Percentiles rank a stretch among this genome's conserved stretches.
phyloP scores from a whole-genome alignment of 257 asterid genomes.

The Solanum dulcamara region DNA sequence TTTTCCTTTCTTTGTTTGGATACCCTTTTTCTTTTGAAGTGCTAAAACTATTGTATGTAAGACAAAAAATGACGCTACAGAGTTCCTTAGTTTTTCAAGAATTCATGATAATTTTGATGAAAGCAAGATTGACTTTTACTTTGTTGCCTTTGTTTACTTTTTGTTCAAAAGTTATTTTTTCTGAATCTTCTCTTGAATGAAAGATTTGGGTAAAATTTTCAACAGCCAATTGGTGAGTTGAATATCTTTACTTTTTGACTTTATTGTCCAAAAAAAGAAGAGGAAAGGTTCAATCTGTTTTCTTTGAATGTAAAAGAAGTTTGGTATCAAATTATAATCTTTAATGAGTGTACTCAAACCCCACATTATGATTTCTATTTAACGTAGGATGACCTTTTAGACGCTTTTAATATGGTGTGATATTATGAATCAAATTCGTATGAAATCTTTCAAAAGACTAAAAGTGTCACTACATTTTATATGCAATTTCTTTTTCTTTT shows the following conservation, averaged over 20 bases:
- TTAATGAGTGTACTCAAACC: not conserved
- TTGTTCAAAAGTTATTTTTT: not conserved
- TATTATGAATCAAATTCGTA: not conserved
- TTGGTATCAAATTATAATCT: not conserved
- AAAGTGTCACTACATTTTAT: not conserved
- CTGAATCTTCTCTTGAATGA: not conserved
- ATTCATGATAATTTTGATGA: not conserved
- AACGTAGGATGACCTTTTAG: not conserved
- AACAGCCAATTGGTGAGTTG: not conserved
- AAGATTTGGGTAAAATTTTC: not conserved
- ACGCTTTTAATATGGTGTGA: fast-evolving
- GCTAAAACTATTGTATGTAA: not conserved
- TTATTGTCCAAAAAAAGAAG: not conserved
- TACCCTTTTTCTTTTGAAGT: not conserved
- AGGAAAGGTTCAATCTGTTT: not conserved
- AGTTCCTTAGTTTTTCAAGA: not conserved
- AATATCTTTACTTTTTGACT: not conserved
- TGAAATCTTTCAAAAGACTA: fast-evolving
- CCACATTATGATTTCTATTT: not conserved
- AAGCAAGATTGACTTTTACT: not conserved
- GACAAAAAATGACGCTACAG: not conserved
- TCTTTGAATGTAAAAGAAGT: not conserved
- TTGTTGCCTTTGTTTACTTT: not conserved
- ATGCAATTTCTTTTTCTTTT: not conserved
- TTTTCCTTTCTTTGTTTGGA: not conserved